Base-by-base conservation (phyloP, 305 asterid species). In the Fraxinus platypoda region DNA sequence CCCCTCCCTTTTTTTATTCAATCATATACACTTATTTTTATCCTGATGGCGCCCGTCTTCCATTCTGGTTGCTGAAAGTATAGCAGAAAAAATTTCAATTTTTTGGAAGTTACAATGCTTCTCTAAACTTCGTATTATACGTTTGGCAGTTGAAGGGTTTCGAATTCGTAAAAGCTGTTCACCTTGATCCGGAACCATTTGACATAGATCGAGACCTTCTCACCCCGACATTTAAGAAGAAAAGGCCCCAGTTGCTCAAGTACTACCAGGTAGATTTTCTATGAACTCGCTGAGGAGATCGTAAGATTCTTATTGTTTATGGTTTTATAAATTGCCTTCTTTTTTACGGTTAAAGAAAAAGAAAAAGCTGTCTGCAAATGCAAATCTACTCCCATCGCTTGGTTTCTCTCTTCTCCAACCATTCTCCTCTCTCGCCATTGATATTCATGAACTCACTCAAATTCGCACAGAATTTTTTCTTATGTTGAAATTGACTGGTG, bases 141-240 rank as follows among this genome's bases (percentile, higher is more conserved):
- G 52, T 74, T 79, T 85, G 43, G 87, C 96, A 95, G 98, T 86
- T 95, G 89, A 94, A 93, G 89, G 99, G 99, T 71, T 95, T 95
- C 73, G 99, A 95, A 79, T 81, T 89, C 84, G 83, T 95, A 41
- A 94, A 88, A 88, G 97, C 92, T 2, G 90, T 91, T 80, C 99
- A 96, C 88, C 97, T 94, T 82, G 98, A 95, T 79, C 97, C 98
- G 30, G 90, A 87, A 68, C 95, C 98, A 21, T 94, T 95, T 77
- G 99, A 94, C 88, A 93, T 93, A 91, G 99, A 95, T 74, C 92
- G 96, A 8, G 98, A 92, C 84, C 98, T 95, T 81, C 87, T 95
- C 75, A 95, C 99, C 0, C 99, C 99, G 6, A 92, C 97, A 31
- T 95, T 92, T 88, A 95, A 95, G 94, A 94, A 89, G 90, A 95